Conservation (phyloP, 176 grass and related monocot genomes). For the Musa acuminata region DNA sequence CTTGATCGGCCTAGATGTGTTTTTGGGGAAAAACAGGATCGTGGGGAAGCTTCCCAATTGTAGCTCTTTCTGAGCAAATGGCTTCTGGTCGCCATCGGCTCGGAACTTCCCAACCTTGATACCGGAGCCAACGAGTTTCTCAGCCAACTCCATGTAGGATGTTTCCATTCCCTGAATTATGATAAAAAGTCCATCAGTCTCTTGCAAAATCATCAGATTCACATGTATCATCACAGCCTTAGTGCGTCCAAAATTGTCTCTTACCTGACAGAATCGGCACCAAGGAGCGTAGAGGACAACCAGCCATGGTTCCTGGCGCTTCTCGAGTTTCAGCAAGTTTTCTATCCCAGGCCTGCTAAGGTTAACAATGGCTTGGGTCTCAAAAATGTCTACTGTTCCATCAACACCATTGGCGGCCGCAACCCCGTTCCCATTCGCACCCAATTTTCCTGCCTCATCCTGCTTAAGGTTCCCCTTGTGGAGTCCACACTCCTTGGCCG, state of each 20-base stretch:
- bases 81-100: slow-evolving; percentile 71
- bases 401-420: neutral
- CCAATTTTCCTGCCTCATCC: slow-evolving; percentile 23
- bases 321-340: slow-evolving; percentile 61
- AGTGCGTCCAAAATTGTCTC: neutral
- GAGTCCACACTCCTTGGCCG: slow-evolving; percentile 92
- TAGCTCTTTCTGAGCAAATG: slow-evolving; percentile 68
- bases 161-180: slow-evolving; percentile 56
- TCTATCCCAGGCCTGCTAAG: slow-evolving; percentile 56
- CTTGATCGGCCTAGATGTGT: slow-evolving; percentile 65
- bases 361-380: slow-evolving; percentile 50
- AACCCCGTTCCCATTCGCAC: slow-evolving; percentile 38
- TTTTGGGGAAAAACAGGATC: slow-evolving; percentile 73
- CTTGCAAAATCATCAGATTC: too few relatives aligned
- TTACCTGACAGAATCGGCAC: slow-evolving; percentile 79
- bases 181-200: neutral
- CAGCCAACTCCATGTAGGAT: slow-evolving; percentile 60
- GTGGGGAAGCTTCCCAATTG: slow-evolving; percentile 79
- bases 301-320: slow-evolving; percentile 56
- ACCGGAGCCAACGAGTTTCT: slow-evolving; percentile 42
- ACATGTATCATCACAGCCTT: too few relatives aligned
- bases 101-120: slow-evolving; percentile 75
- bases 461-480: slow-evolving; percentile 89
- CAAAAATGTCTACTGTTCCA: slow-evolving; percentile 54
- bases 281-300: slow-evolving; percentile 75